Conservation (phyloP, 2,329 filamentous ascomycete genomes). For the Fusarium dimerum region DNA sequence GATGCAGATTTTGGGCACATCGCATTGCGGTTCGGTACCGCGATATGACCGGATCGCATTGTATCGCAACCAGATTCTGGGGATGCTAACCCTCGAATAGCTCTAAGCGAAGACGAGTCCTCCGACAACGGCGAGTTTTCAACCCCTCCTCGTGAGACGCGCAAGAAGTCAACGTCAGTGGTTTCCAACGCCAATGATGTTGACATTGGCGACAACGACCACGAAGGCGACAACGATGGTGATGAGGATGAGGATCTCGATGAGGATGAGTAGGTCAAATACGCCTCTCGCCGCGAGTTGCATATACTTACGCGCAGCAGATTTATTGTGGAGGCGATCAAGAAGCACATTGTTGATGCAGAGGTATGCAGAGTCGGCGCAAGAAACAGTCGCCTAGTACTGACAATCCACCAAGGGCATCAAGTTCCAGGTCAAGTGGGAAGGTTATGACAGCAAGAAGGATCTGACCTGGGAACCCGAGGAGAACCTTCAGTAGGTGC, state of each 20-base stretch:
- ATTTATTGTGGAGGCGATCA: conserved; percentile 74
- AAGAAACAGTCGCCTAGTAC: not conserved
- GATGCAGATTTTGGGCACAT: conserved; percentile 6
- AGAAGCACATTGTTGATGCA: conserved; percentile 62
- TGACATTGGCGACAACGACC: conserved; percentile 28
- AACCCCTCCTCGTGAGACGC: conserved; percentile 23
- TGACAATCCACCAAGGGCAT: conserved; percentile 43
- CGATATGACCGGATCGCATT: not conserved
- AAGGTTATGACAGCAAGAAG: conserved; percentile 68
- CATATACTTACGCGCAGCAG: conserved; percentile 41
- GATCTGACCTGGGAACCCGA: conserved; percentile 82
- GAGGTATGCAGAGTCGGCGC: conserved; percentile 42
- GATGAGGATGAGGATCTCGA: conserved; percentile 40
- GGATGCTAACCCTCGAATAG: conserved; percentile 29
- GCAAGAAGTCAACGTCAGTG: conserved; percentile 25
- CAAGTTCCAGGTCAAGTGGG: conserved; percentile 77
- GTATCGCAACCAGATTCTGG: conserved; percentile 4
- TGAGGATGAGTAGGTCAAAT: conserved; percentile 45
- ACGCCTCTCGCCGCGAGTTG: conserved; percentile 9
- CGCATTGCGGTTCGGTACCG: conserved; percentile 3
- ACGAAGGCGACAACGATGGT: conserved; percentile 36
- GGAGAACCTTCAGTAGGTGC: conserved; percentile 52
- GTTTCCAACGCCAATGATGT: conserved; percentile 27
- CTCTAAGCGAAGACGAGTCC: conserved; percentile 40
- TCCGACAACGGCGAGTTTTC: conserved; percentile 34